Evolutionary conservation across 148 eudicot genomes (phyloP).

Genomic region (Cornus controversa): DNA sequence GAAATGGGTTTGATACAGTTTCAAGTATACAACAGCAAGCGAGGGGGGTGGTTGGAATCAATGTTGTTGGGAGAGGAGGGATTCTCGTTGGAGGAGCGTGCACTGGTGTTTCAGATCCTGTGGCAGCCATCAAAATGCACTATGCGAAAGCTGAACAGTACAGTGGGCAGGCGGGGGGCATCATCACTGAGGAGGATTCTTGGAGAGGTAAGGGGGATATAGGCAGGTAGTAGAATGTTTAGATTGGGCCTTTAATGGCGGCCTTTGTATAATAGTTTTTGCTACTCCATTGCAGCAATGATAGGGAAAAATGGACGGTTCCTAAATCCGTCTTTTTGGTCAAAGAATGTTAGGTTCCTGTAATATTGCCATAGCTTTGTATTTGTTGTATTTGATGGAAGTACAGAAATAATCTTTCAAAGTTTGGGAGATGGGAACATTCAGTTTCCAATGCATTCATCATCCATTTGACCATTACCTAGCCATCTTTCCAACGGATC

Average conservation of each 20-base stretch:
- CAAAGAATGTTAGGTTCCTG: conserved; percentile 23
- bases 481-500: no score
- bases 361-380: conserved; percentile 49
- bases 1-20: conserved; percentile 45
- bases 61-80: conserved; percentile 49
- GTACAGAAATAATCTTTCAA: conserved; percentile 43
- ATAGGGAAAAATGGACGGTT: conserved; percentile 26
- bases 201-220: conserved; percentile 57
- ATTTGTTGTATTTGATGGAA: conserved; percentile 78
- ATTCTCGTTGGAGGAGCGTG: conserved; percentile 37
- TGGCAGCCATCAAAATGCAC: conserved; percentile 74
- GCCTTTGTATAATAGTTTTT: conserved; percentile 58
- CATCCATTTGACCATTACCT: not conserved
- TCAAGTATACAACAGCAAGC: conserved; percentile 41
- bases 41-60: conserved; percentile 38
- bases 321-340: conserved; percentile 37
- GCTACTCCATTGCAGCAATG: conserved; percentile 27
- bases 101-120: conserved; percentile 74
- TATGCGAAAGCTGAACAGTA: conserved; percentile 51
- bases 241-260: conserved; percentile 8
- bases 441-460: conserved; percentile 2
- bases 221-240: conserved; percentile 56
- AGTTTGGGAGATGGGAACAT: conserved; percentile 24
- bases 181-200: conserved; percentile 44
- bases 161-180: conserved; percentile 31